A percentile compares a stretch with the other conserved stretches of the same genome.
These are phyloP conservation scores for Protomyces inundatus DNA, from an alignment of 1,139 yeast species.

Conservation along the genomic window DNA sequence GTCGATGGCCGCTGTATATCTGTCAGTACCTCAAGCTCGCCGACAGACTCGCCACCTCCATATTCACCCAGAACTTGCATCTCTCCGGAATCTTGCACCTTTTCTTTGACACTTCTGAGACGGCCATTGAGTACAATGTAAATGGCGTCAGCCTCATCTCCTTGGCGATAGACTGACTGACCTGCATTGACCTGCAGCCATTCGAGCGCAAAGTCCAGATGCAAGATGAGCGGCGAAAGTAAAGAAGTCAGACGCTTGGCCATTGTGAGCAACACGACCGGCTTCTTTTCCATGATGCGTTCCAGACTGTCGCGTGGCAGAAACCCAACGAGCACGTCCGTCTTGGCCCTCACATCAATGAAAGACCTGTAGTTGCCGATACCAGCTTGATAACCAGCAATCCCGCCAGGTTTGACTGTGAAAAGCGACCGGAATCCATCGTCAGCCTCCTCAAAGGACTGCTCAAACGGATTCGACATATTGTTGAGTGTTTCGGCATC, in stretches of 20 bases:
- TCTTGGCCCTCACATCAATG: constrained; percentile 58
- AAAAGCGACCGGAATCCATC: constrained; percentile 42
- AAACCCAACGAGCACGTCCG: constrained; percentile 64
- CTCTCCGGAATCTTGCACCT: constrained; percentile 35
- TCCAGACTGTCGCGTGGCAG: constrained; percentile 61
- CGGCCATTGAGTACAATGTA: constrained; percentile 89
- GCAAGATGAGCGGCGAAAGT: constrained; percentile 60
- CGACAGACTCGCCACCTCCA: constrained; percentile 92
- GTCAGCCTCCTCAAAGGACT: constrained; percentile 28
- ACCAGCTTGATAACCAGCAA: constrained; percentile 83
- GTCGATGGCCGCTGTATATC: constrained; percentile 69
- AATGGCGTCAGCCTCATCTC: constrained; percentile 85
- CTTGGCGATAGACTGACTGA: constrained; percentile 64
- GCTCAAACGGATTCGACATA: constrained; percentile 12
- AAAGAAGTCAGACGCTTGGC: constrained; percentile 67
- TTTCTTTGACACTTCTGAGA: constrained; percentile 54
- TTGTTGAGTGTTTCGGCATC: not conserved
- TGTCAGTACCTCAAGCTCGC: constrained; percentile 90
- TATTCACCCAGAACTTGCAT: constrained; percentile 61
- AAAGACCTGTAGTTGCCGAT: constrained; percentile 75
- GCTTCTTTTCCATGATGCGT: constrained; percentile 65
- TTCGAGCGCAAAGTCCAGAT: constrained; percentile 85
- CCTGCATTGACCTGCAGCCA: constrained; percentile 93
- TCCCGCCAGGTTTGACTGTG: constrained; percentile 66
- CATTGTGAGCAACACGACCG: constrained; percentile 66